Evolutionary conservation across 345 rosid genomes (phyloP), one percentile per base, ranked within the genome.

Genomic region (Arabis alpina): DNA sequence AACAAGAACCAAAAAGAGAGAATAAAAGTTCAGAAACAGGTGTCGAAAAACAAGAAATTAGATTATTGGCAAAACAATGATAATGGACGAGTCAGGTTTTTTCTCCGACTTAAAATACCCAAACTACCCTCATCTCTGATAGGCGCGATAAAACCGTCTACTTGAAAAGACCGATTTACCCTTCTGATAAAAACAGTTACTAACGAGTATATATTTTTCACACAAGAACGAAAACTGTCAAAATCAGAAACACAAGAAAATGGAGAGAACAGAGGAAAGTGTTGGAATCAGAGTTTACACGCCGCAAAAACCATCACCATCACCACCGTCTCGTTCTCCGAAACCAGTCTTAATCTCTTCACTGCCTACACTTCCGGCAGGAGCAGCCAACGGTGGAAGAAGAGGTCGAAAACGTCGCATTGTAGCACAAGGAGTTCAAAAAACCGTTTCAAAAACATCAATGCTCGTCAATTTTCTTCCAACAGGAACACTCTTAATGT

Each of bases 401-500:
- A 74, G 66, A 2, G 86, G 85, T 1, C 60, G 76, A 9, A 89
- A 79, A 54, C 61, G 88, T 32, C 81, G 85, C 13, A 91, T 86
- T 19, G 77, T 89, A 41, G 93, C 89, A 0, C 87, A 84, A 56
- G 93, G 91, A 50, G 85, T 89, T 37, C 96, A 89, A 34, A 85
- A 82, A 15, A 87, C 96, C 3, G 82, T 89, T 25, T 89, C 91
- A 0, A 89, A 87, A 28, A 89, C 92, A 24, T 85, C 96, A 6
- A 79, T 84, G 90, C 85, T 87, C 11, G 86, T 80, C 4, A 84
- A 81, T 50, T 89, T 87, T 72, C 89, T 87, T 11, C 96, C 89
- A 3, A 89, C 93, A 27, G 93, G 96, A 60, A 89, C 96, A 4
- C 89, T 89, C 66, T 63, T 87, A 34, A 89, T 91, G 68, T 89